A percentile compares a stretch with the other conserved stretches of the same genome.
Evolutionary conservation across 1,284 basidiomycete species (phyloP).

Genomic region (Ganoderma meredithae): DNA sequence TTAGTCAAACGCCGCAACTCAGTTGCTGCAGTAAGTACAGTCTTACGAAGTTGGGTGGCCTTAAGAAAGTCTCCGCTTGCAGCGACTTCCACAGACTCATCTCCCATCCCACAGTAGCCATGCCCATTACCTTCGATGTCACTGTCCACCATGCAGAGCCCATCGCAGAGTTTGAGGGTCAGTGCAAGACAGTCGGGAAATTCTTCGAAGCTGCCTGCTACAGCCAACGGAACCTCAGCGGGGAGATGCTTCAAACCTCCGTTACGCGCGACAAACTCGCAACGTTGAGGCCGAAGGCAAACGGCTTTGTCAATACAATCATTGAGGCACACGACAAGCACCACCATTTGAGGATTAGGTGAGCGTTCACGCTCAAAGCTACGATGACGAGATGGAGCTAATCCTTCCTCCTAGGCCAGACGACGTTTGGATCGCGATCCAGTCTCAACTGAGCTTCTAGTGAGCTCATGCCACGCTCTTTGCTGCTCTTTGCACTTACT

Average conservation of each 20-base stretch:
- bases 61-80: too few species aligned
- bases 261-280: neutral
- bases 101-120: neutral
- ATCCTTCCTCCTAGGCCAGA: constrained; percentile 44
- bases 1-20: too few species aligned
- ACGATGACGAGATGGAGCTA: neutral
- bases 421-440: constrained; percentile 38
- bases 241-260: constrained; percentile 3
- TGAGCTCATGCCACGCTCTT: neutral
- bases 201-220: neutral
- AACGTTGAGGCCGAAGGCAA: neutral
- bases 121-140: constrained; percentile 8
- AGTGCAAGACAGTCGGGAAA: neutral
- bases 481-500: neutral
- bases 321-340: constrained; percentile 4
- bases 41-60: too few species aligned
- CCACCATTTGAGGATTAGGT: neutral
- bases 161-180: neutral
- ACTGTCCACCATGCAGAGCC: neutral
- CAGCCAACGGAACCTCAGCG: neutral
- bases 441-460: constrained; percentile 40
- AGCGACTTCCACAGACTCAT: too few species aligned
- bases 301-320: constrained; percentile 6
- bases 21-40: neutral
- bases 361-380: neutral